Evolutionary conservation across 2,329 filamentous ascomycete genomes (phyloP).

Genomic region (Alternaria triticina): DNA sequence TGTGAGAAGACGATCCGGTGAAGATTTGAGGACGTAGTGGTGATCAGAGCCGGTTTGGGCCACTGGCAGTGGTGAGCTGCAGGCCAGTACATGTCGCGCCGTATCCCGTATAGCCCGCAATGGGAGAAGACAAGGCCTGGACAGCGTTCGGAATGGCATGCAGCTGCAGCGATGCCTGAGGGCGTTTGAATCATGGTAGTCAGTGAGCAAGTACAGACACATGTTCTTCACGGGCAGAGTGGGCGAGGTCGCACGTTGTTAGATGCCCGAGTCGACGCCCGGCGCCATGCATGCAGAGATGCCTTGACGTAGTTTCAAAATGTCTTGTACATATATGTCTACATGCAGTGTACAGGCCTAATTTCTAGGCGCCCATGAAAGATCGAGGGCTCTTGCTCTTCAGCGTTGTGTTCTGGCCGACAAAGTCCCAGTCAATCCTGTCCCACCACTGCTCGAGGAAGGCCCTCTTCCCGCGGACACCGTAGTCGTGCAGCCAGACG

Average conservation of each 20-base stretch:
- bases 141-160: not conserved
- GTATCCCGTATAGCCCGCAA: not conserved
- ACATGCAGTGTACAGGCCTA: slow-evolving; percentile 24
- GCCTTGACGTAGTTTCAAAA: slow-evolving; percentile 7
- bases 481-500: slow-evolving; percentile 85
- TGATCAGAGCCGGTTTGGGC: not conserved
- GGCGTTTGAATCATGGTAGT: not conserved
- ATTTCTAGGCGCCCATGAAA: not conserved
- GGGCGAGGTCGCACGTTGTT: not conserved
- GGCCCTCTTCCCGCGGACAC: slow-evolving; percentile 73
- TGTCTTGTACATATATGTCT: slow-evolving; percentile 24
- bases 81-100: not conserved
- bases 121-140: not conserved
- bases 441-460: slow-evolving; percentile 89
- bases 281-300: not conserved
- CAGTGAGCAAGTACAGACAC: not conserved
- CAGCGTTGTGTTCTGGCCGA: slow-evolving; percentile 51
- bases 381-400: not conserved
- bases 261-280: not conserved
- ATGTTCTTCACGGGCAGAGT: not conserved
- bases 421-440: slow-evolving; percentile 81
- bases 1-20: slow-evolving; percentile 14
- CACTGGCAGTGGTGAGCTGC: not conserved
- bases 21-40: slow-evolving; percentile 2
- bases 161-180: not conserved